Evolutionary conservation across 164 flowering plant species (phyloP).

Genomic region (grape (Vitis vinifera)): ASM3070453v1 NC_081808.1:4473501-4474000

Average conservation of each 20-base stretch:
- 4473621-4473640: neutral
- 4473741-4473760: neutral
- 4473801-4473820: neutral
- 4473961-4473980: conserved; percentile 48
- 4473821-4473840: conserved; percentile 33
- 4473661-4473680: neutral
- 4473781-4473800: no score
- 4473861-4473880: conserved; percentile 42
- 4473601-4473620: neutral
- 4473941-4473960: conserved; percentile 44
- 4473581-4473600: neutral
- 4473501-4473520: no score
- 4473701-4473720: no score
- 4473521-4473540: no score
- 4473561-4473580: no score
- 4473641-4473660: neutral
- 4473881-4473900: conserved; percentile 47
- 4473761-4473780: neutral
- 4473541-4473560: no score
- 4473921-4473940: conserved; percentile 51
- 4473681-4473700: no score
- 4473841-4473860: conserved; percentile 33
- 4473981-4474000: conserved; percentile 40
- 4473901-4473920: conserved; percentile 54
- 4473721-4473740: neutral